These are phyloP conservation scores for Aphanomyces stellatus DNA, from an alignment of 352 stramenopile genomes.

Conservation along the genomic window DNA sequence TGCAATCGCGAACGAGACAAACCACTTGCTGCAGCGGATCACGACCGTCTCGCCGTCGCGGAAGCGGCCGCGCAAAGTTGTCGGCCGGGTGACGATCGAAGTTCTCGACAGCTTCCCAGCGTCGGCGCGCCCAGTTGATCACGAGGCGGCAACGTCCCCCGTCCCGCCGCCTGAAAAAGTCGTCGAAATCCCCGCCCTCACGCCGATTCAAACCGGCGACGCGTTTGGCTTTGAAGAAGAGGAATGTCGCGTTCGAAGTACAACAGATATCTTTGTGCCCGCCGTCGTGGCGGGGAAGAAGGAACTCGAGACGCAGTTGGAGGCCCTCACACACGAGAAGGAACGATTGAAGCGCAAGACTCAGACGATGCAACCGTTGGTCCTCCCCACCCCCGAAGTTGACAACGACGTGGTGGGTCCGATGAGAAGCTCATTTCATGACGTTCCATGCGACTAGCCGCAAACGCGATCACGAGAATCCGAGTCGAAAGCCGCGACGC, in stretches of 20 bases:
- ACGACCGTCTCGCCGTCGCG: slow-evolving; percentile 29
- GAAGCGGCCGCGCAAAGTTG: slow-evolving; percentile 25
- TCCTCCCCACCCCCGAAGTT: slow-evolving; percentile 8
- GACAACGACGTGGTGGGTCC: not conserved
- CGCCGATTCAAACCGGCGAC: slow-evolving; percentile 18
- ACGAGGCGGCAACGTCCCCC: slow-evolving; percentile 4
- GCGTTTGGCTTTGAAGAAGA: slow-evolving; percentile 45
- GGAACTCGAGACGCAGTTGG: slow-evolving; percentile 33
- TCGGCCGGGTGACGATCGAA: slow-evolving; percentile 50
- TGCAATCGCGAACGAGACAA: slow-evolving; percentile 53
- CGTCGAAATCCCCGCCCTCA: not conserved
- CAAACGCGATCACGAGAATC: not conserved
- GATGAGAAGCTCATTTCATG: not conserved
- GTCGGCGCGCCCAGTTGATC: not conserved
- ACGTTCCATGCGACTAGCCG: not conserved
- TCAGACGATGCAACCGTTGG: slow-evolving; percentile 20
- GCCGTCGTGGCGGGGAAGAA: slow-evolving; percentile 44
- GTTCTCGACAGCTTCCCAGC: slow-evolving; percentile 33
- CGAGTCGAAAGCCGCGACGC: too few relatives aligned
- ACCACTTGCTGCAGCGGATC: slow-evolving; percentile 44
- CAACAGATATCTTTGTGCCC: slow-evolving; percentile 52
- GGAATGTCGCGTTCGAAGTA: slow-evolving; percentile 41
- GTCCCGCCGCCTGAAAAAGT: not conserved
- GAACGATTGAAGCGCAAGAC: slow-evolving; percentile 28
- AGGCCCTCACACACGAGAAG: slow-evolving; percentile 32